Conservation (phyloP, 176 grass and related monocot species). For the Echinochloa phyllopogon region DNA sequence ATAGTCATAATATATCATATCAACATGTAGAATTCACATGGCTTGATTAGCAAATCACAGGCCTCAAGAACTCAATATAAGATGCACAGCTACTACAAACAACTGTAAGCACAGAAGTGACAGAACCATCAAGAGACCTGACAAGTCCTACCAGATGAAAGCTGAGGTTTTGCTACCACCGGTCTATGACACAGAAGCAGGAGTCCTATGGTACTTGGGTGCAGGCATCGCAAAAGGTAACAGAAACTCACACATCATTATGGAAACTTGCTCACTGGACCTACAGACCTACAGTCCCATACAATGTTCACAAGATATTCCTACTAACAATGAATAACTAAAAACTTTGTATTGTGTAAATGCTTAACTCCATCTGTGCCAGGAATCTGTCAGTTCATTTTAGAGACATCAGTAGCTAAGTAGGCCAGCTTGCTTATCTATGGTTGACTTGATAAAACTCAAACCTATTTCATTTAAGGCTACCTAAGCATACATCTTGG, state of each 20-base stretch:
- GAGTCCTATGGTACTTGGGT: neutral
- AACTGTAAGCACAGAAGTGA: constrained; percentile 11
- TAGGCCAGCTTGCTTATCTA: neutral
- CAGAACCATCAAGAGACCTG: neutral
- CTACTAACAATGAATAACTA: neutral
- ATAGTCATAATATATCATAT: neutral
- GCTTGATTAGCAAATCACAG: constrained; percentile 3
- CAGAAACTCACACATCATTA: neutral
- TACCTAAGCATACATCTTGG: neutral
- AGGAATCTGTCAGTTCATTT: constrained; percentile 21
- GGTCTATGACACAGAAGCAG: neutral
- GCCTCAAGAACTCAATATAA: constrained; percentile 11
- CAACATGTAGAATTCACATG: neutral
- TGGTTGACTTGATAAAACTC: neutral
- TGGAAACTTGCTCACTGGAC: neutral
- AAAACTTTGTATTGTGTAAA: neutral
- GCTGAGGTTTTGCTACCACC: neutral
- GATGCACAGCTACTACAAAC: neutral
- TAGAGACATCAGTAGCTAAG: neutral
- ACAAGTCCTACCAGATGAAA: neutral
- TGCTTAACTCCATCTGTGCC: neutral
- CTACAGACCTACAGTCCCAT: neutral
- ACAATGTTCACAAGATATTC: neutral
- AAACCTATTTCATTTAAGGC: neutral
- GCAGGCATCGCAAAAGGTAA: neutral